Conservation (phyloP, 2,329 filamentous ascomycete genomes). For the Phaeoacremonium minimum region DNA sequence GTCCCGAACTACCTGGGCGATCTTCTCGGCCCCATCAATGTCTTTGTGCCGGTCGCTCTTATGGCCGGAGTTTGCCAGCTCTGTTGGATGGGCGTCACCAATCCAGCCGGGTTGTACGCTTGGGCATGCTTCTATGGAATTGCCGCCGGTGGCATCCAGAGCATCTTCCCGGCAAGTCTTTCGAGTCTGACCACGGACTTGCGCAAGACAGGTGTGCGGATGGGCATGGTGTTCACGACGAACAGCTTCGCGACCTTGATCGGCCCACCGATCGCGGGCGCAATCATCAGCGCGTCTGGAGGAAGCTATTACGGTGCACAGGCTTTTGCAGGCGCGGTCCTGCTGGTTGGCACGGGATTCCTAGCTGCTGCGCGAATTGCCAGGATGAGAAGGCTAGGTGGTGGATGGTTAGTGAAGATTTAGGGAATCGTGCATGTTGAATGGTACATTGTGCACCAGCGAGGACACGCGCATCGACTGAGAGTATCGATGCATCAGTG, state of each 20-base stretch:
- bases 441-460: no score
- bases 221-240: conserved; percentile 56
- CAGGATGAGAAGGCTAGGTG: conserved; percentile 29
- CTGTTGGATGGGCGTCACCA: conserved; percentile 54
- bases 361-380: conserved; percentile 31
- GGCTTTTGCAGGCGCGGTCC: conserved; percentile 36
- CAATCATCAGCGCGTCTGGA: conserved; percentile 35
- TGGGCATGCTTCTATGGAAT: conserved; percentile 64
- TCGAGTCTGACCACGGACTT: conserved; percentile 49
- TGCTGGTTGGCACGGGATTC: conserved; percentile 36
- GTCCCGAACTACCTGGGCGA: conserved; percentile 57
- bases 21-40: conserved; percentile 53
- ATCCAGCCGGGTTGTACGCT: conserved; percentile 47
- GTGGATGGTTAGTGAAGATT: conserved; percentile 35
- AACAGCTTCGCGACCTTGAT: conserved; percentile 49
- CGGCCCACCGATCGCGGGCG: conserved; percentile 47
- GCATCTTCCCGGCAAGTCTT: conserved; percentile 60
- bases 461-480: no score
- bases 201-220: conserved; percentile 46
- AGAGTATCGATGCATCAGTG: no score
- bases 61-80: conserved; percentile 39
- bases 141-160: conserved; percentile 59
- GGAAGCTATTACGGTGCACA: conserved; percentile 44
- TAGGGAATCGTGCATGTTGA: background rate
- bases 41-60: conserved; percentile 46